phyloP scores from a whole-genome alignment of 495 filamentous ascomycete species.

The Aspergillus avenaceus region DNA sequence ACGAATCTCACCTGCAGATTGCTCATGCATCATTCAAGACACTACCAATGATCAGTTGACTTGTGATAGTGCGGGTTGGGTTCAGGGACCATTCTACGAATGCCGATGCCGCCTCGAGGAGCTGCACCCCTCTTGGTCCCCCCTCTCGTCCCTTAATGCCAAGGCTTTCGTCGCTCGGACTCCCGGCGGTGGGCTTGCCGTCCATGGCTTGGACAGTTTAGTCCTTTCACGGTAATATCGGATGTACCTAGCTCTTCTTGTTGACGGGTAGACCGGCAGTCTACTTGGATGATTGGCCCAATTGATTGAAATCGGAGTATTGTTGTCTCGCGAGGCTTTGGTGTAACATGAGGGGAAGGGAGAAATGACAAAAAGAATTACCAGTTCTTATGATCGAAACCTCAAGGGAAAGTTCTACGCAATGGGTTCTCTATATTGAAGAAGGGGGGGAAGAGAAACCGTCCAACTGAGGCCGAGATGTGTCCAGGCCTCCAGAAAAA shows the following conservation, averaged over 20 bases:
- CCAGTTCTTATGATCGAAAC: no score
- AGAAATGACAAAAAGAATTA: no score
- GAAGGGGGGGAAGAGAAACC: no score
- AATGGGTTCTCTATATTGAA: no score
- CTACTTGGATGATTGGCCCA: background rate
- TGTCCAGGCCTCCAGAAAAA: background rate
- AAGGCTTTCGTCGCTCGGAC: background rate
- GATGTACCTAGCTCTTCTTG: background rate
- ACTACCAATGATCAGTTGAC: slow-evolving; percentile 1
- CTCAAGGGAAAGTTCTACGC: no score
- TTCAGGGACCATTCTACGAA: background rate
- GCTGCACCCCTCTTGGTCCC: background rate
- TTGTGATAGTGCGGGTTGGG: background rate
- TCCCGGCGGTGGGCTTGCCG: slow-evolving; percentile 1
- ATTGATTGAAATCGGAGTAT: background rate
- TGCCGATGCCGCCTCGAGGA: background rate
- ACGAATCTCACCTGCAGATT: background rate
- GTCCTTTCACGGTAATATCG: background rate
- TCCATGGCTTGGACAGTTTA: background rate
- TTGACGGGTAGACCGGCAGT: background rate
- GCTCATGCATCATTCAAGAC: slow-evolving; percentile 2
- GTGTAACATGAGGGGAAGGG: slow-evolving; percentile 1
- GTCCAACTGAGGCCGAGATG: no score
- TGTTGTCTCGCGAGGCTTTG: slow-evolving; percentile 5
- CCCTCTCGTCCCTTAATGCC: slow-evolving; percentile 1